phyloP scores from a whole-genome alignment of 1,284 basidiomycete species.

The Malassezia psittaci region DNA sequence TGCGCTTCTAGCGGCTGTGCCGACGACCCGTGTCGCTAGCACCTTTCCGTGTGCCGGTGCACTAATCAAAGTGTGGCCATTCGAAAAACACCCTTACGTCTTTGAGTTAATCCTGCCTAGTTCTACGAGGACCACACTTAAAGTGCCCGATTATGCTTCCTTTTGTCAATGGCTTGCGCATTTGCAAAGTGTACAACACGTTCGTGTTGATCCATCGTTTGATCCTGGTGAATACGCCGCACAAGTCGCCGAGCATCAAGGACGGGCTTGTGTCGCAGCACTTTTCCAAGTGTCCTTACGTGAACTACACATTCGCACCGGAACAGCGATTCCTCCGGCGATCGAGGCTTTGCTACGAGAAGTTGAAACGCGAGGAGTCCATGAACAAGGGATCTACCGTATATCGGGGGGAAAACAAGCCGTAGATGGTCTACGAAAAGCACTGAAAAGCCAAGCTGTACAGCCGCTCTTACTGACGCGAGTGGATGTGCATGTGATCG shows the following conservation, averaged over 20 bases:
- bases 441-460: slow-evolving; percentile 27
- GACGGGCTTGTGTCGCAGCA: slow-evolving; percentile 15
- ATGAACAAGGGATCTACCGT: slow-evolving; percentile 46
- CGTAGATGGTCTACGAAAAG: slow-evolving; percentile 30
- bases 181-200: slow-evolving; percentile 19
- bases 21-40: slow-evolving; percentile 17
- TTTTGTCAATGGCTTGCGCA: slow-evolving; percentile 31
- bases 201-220: slow-evolving; percentile 8
- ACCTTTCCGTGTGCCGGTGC: slow-evolving; percentile 20
- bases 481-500: slow-evolving; percentile 42
- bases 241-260: slow-evolving; percentile 9
- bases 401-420: slow-evolving; percentile 42
- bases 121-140: slow-evolving; percentile 35
- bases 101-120: slow-evolving; percentile 37
- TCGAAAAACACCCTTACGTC: slow-evolving; percentile 34
- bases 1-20: slow-evolving; percentile 17
- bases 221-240: slow-evolving; percentile 18
- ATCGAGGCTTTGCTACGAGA: slow-evolving; percentile 43
- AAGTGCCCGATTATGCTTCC: slow-evolving; percentile 33
- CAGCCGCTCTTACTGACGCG: slow-evolving; percentile 27
- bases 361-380: slow-evolving; percentile 40
- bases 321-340: slow-evolving; percentile 30
- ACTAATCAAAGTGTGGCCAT: slow-evolving; percentile 34
- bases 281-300: slow-evolving; percentile 30
- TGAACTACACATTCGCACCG: slow-evolving; percentile 29